A percentile compares a stretch with the other conserved stretches of the same genome.
Evolutionary conservation across 148 eudicot species (phyloP).

Genomic region (Limonium bicolor): DNA sequence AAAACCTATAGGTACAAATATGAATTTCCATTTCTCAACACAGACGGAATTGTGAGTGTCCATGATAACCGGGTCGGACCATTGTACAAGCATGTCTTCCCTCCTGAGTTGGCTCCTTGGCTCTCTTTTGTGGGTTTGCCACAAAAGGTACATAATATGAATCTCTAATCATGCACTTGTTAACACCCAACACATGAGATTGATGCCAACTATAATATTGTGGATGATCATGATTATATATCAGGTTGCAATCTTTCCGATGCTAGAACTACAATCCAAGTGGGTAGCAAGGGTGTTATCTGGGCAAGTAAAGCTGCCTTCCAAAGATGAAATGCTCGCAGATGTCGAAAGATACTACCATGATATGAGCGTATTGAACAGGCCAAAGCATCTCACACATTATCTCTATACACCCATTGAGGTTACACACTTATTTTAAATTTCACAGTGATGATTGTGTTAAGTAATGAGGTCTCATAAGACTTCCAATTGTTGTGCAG

Average conservation of each 20-base stretch:
- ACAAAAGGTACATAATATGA: constrained; percentile 11
- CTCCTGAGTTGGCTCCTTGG: too few relatives aligned
- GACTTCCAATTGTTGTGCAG: background rate
- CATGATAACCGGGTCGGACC: constrained; percentile 44
- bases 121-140: constrained; percentile 48
- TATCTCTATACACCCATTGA: constrained; percentile 11
- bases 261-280: constrained; percentile 29
- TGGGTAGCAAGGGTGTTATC: constrained; percentile 38
- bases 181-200: background rate
- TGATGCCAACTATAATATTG: background rate
- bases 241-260: constrained; percentile 13
- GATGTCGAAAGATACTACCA: constrained; percentile 20
- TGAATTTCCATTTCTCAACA: constrained; percentile 32
- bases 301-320: constrained; percentile 19
- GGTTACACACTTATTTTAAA: background rate
- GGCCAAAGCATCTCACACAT: constrained; percentile 41
- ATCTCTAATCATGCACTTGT: background rate
- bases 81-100: too few relatives aligned
- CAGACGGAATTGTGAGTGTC: constrained; percentile 24
- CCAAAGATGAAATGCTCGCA: constrained; percentile 26
- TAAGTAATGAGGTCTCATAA: background rate
- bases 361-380: constrained; percentile 13
- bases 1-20: constrained; percentile 24
- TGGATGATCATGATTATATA: background rate
- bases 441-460: background rate